Evolutionary conservation across 371 early-diverging fungal species (phyloP).

Genomic region (Blakeslea trispora): DNA sequence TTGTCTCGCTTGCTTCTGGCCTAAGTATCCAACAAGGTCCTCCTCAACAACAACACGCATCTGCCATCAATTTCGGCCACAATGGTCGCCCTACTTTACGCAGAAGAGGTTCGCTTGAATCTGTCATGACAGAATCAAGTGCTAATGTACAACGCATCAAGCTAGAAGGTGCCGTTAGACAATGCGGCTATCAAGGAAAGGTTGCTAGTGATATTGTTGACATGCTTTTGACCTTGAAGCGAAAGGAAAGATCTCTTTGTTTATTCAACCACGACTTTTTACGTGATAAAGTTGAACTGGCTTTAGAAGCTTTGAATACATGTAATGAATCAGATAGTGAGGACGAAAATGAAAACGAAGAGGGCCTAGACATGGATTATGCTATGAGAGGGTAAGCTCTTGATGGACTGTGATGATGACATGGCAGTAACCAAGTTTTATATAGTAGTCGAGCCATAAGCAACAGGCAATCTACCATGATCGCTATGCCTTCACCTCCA

Average conservation of each 20-base stretch:
- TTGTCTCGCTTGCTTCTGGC: slow-evolving; percentile 45
- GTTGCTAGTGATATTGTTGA: slow-evolving; percentile 47
- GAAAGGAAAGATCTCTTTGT: slow-evolving; percentile 52
- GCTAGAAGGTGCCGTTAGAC: slow-evolving; percentile 42
- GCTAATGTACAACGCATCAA: slow-evolving; percentile 41
- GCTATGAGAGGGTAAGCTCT: slow-evolving; percentile 12
- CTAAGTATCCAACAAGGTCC: slow-evolving; percentile 35
- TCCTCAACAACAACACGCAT: slow-evolving; percentile 2
- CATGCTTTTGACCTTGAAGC: slow-evolving; percentile 48
- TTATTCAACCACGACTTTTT: slow-evolving; percentile 53
- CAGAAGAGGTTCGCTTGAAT: slow-evolving; percentile 46
- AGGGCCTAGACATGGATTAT: slow-evolving; percentile 10
- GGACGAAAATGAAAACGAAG: slow-evolving; percentile 15
- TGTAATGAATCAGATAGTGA: slow-evolving; percentile 33
- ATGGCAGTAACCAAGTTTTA: background rate
- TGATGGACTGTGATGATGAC: background rate
- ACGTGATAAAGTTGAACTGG: slow-evolving; percentile 43
- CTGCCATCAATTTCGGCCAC: slow-evolving; percentile 5
- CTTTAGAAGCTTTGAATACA: slow-evolving; percentile 45
- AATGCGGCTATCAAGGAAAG: slow-evolving; percentile 41
- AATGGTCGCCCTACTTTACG: slow-evolving; percentile 38
- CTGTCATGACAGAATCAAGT: slow-evolving; percentile 51
- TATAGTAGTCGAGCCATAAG: background rate
- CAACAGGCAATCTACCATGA: background rate
- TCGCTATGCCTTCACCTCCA: slow-evolving; percentile 2